A percentile compares a stretch with the other conserved stretches of the same genome.
Evolutionary conservation across 1,284 basidiomycete species (phyloP).

Genomic region (Boletellus deceptivus): DNA sequence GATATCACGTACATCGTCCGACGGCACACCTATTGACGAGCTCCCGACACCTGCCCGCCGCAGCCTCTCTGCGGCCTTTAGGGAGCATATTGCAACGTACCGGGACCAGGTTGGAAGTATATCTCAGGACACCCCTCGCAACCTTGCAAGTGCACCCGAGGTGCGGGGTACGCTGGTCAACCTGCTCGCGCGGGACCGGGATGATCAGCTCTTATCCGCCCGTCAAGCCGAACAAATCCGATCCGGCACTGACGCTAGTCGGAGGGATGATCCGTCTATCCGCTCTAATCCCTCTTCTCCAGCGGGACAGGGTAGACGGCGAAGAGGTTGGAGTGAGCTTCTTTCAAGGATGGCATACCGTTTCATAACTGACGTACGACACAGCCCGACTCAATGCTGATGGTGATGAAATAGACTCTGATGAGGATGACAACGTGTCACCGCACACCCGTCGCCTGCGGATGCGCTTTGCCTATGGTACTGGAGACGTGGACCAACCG

Average conservation of each 20-base stretch:
- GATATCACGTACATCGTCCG: conserved; percentile 29
- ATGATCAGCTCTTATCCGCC: conserved; percentile 18
- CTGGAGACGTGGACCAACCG: conserved; percentile 13
- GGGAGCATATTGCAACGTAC: conserved; percentile 20
- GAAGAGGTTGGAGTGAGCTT: conserved; percentile 54
- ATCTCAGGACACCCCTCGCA: conserved; percentile 18
- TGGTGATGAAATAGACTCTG: conserved; percentile 54
- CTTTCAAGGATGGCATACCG: background rate
- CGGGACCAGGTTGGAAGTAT: conserved; percentile 15
- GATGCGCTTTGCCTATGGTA: conserved; percentile 28
- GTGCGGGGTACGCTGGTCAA: conserved; percentile 26
- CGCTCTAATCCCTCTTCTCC: conserved; percentile 12
- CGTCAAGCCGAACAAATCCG: conserved; percentile 19
- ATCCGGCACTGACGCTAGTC: conserved; percentile 3
- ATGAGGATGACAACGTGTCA: conserved; percentile 33
- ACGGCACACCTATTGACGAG: conserved; percentile 24
- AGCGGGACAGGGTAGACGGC: conserved; percentile 29
- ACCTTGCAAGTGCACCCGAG: conserved; percentile 26
- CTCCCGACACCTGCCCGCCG: conserved; percentile 14
- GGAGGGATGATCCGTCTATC: conserved; percentile 10
- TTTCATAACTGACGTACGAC: conserved; percentile 9
- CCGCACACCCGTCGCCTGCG: conserved; percentile 27
- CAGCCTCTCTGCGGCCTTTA: conserved; percentile 22
- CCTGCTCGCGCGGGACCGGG: conserved; percentile 20
- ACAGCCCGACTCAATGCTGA: conserved; percentile 55